Conservation (phyloP, 495 filamentous ascomycete genomes). For the Penicillium subrubescens region DNA sequence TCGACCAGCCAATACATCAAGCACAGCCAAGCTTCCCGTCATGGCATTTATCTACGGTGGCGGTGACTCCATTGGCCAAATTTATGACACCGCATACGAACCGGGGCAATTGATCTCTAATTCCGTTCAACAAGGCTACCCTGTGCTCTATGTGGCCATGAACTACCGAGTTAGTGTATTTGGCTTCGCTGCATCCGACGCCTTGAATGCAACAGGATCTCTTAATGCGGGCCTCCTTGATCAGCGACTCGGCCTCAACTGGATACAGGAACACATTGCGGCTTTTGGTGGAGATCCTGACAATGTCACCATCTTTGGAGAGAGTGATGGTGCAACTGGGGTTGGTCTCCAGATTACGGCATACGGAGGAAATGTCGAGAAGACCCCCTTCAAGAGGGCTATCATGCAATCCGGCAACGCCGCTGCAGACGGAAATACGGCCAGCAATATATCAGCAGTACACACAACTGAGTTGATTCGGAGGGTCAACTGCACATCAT, state of each 20-base stretch:
- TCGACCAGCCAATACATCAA: slow-evolving; percentile 12
- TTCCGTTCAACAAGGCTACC: slow-evolving; percentile 11
- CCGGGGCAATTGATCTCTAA: slow-evolving; percentile 9
- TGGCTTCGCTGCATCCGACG: slow-evolving; percentile 17
- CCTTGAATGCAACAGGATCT: slow-evolving; percentile 9
- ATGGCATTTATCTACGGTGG: slow-evolving; percentile 23
- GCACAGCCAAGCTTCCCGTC: slow-evolving; percentile 13
- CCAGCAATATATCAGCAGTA: slow-evolving; percentile 2
- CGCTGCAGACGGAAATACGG: slow-evolving; percentile 5
- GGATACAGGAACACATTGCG: slow-evolving; percentile 17
- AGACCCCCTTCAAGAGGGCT: slow-evolving; percentile 12
- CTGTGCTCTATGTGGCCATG: slow-evolving; percentile 19
- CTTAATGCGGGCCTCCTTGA: slow-evolving; percentile 18
- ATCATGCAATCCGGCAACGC: slow-evolving; percentile 20
- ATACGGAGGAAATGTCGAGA: slow-evolving; percentile 5
- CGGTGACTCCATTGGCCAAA: slow-evolving; percentile 18
- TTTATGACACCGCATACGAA: slow-evolving; percentile 18
- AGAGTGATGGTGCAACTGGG: slow-evolving; percentile 16
- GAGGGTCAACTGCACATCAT: slow-evolving; percentile 13
- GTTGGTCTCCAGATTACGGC: slow-evolving; percentile 19
- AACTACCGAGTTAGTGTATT: slow-evolving; percentile 21
- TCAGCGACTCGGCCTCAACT: slow-evolving; percentile 16
- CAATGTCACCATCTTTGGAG: slow-evolving; percentile 22
- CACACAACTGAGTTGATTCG: slow-evolving; percentile 13
- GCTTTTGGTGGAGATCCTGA: slow-evolving; percentile 22